These are phyloP conservation scores for Penicillium sp. DNA, from an alignment of 2,329 filamentous ascomycete species.

Conservation along the genomic window DNA sequence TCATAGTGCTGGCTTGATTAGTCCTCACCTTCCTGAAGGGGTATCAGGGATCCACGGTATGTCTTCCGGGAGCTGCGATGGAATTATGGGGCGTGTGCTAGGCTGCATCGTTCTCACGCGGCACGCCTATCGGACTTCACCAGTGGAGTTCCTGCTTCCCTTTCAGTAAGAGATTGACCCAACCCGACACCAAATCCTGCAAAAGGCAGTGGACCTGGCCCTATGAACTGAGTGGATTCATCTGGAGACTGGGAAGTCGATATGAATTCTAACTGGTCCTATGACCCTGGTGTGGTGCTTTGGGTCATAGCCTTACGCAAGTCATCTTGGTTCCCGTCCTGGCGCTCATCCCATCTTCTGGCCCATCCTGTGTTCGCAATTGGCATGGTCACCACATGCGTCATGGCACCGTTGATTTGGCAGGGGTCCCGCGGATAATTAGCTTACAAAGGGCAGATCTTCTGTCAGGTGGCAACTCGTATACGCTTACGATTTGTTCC, in stretches of 20 bases:
- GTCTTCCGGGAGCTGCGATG: slow-evolving; percentile 9
- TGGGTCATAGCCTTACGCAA: not conserved
- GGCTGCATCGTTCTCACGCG: slow-evolving; percentile 21
- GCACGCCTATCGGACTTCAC: slow-evolving; percentile 11
- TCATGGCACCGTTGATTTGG: not conserved
- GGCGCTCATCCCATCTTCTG: not conserved
- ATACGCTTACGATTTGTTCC: slow-evolving; percentile 12
- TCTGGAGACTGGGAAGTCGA: not conserved
- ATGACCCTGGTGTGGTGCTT: not conserved
- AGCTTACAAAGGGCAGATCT: not conserved
- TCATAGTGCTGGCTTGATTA: not conserved
- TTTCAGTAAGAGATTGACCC: slow-evolving; percentile 10
- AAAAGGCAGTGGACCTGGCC: not conserved
- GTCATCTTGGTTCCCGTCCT: not conserved
- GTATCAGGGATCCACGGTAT: slow-evolving; percentile 9
- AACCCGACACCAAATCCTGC: slow-evolving; percentile 6
- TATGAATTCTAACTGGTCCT: not conserved
- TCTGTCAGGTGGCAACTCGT: not conserved
- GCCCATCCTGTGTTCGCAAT: not conserved
- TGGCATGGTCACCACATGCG: not conserved
- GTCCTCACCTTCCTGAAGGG: not conserved
- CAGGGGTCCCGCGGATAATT: not conserved
- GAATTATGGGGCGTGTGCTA: slow-evolving; percentile 19
- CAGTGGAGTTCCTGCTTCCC: slow-evolving; percentile 10
- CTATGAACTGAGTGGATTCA: not conserved